A percentile compares a stretch with the other conserved stretches of the same genome.
Conservation (phyloP, 2,329 filamentous ascomycete species). For the Hypocreales sp. region DNA sequence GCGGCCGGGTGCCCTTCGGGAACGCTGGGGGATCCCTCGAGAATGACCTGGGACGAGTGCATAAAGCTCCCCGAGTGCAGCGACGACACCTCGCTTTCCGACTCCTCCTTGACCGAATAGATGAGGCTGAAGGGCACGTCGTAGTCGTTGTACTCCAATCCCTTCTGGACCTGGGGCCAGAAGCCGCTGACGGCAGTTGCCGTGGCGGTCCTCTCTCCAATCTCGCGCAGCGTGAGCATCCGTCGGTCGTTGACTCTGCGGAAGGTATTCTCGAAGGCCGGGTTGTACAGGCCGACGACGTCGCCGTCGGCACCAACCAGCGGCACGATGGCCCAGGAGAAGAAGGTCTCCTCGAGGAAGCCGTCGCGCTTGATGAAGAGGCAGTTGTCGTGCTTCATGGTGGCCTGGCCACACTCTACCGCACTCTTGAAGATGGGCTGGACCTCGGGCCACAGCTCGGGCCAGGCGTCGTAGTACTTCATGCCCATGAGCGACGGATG, state of each 20-base stretch:
- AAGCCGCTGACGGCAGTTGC: conserved; percentile 61
- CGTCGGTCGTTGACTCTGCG: conserved; percentile 64
- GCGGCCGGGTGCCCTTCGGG: conserved; percentile 47
- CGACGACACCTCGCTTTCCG: conserved; percentile 56
- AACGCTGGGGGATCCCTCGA: conserved; percentile 60
- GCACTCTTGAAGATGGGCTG: conserved; percentile 54
- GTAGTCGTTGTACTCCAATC: conserved; percentile 56
- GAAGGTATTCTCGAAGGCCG: conserved; percentile 66
- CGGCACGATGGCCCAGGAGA: conserved; percentile 70
- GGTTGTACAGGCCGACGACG: conserved; percentile 65
- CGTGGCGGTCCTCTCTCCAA: conserved; percentile 58
- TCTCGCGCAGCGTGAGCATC: conserved; percentile 64
- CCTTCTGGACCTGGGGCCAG: conserved; percentile 54
- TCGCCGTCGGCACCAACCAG: conserved; percentile 59
- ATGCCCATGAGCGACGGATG: conserved; percentile 64
- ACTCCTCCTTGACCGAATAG: conserved; percentile 60
- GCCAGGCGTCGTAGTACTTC: conserved; percentile 52
- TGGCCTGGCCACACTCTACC: conserved; percentile 55
- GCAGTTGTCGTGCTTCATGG: conserved; percentile 71
- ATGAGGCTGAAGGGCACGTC: conserved; percentile 66
- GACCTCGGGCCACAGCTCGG: conserved; percentile 60
- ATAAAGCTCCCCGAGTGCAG: conserved; percentile 51
- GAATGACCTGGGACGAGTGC: conserved; percentile 45
- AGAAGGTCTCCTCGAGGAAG: conserved; percentile 66
- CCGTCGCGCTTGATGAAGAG: conserved; percentile 56